A percentile compares a stretch with the other conserved stretches of the same genome.
phyloP scores from a whole-genome alignment of 306 rosid genomes.

The Oxytropis ochrocephala region DNA sequence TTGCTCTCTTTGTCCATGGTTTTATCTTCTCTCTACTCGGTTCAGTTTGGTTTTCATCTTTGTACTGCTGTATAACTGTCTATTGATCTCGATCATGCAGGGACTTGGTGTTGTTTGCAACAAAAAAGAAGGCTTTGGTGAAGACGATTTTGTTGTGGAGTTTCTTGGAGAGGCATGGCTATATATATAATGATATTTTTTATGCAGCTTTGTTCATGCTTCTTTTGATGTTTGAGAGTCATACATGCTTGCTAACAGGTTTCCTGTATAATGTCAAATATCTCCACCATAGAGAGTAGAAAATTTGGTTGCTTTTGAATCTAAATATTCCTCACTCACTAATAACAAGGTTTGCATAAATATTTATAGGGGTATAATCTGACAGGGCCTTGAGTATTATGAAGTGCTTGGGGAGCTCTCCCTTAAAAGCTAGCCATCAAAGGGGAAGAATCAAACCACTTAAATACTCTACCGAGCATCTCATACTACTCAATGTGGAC shows the following conservation, averaged over 20 bases:
- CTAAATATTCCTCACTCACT: no score
- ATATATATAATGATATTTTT: background rate
- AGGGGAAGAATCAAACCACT: no score
- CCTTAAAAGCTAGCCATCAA: no score
- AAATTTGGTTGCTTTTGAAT: background rate
- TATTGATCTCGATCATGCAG: slow-evolving; percentile 37
- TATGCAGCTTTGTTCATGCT: background rate
- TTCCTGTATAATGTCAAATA: background rate
- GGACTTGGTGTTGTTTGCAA: slow-evolving; percentile 98
- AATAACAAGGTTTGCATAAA: no score
- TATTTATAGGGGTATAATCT: no score
- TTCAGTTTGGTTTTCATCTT: background rate
- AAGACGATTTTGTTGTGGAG: slow-evolving; percentile 90
- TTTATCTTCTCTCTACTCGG: background rate
- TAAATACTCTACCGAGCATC: no score
- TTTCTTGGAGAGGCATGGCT: slow-evolving; percentile 93
- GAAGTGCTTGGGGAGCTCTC: no score
- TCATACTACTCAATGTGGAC: no score
- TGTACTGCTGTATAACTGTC: slow-evolving; percentile 13
- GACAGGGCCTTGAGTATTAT: no score
- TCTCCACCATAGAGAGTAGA: background rate
- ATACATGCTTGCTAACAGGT: background rate
- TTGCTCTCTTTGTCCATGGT: background rate
- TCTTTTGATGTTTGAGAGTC: background rate
- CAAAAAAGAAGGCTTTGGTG: slow-evolving; percentile 73